Evolutionary conservation across 768 basidiomycete species (phyloP), one percentile per base, ranked within the genome.

Genomic region (Cyclocybe cylindracea): DNA sequence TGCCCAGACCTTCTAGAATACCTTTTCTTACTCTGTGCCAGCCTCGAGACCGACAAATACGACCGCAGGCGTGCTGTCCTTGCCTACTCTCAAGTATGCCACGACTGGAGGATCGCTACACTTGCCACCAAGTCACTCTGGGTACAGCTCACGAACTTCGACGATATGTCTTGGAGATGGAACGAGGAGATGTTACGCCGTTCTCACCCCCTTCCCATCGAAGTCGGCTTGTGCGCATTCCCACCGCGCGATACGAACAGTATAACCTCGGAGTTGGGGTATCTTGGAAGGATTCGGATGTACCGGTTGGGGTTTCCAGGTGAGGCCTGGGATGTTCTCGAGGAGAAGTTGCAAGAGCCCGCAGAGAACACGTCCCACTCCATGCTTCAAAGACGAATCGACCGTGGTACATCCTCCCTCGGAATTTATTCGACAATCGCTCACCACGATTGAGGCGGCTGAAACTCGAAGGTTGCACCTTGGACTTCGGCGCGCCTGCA

Each of bases 1-100:
- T 62, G 46, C 40, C 45, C 50, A 1, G 63, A 65, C 49, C 29
- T 65, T 9, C 56, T 65, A 10, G 61, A 62, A 53, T 59, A 58
- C 11, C 37, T 62, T n/a, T 58, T 65, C 43, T 52, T 61, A 7
- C 13, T 59, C 3, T 55, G 53, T 2, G 61, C 53, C 7, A 44
- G 45, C 1, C 44, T 54, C 13, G 56, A 60, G 13, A n/a, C 39
- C 10, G 42, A 52, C 13, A 11, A 44, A 2, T 36, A 41, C 11
- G 13, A 16, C 18, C 48, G 49, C n/a, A 53, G 44, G 5, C 53
- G 46, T 13, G 32, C 51, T 33, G 48, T 55, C 31, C 53, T 60
- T 5, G 50, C 59, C 19, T 58, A 53, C 29, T 60, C 61, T 10
- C 59, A 63, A 32, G 54, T 50, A 36, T 63, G 61, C 44, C 51